phyloP scores from a whole-genome alignment of 106 monocot genomes.

The Narthecium ossifragum region DNA sequence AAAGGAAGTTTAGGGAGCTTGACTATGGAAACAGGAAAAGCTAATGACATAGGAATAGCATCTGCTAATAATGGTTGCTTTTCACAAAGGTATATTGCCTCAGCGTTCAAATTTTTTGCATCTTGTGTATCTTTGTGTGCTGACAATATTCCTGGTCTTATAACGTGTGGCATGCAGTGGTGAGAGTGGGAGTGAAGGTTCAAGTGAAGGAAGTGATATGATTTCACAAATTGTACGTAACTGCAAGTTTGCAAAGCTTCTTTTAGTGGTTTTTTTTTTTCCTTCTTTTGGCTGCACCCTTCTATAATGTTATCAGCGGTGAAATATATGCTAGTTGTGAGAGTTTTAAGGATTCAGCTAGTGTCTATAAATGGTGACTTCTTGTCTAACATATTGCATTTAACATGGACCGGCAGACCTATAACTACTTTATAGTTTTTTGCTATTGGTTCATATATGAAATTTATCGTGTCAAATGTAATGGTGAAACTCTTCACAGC shows the following conservation, averaged over 20 bases:
- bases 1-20: slow-evolving; percentile 24
- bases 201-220: slow-evolving; percentile 39
- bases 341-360: no score
- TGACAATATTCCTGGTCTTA: not conserved
- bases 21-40: slow-evolving; percentile 20
- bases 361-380: no score
- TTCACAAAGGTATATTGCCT: slow-evolving; percentile 26
- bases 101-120: not conserved
- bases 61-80: slow-evolving; percentile 29
- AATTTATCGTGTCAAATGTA: no score
- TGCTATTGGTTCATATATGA: no score
- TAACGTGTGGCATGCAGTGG: slow-evolving; percentile 16
- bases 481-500: no score
- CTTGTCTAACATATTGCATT: no score
- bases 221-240: slow-evolving; percentile 35
- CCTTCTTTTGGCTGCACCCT: not conserved
- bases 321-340: no score
- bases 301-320: no score
- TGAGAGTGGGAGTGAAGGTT: slow-evolving; percentile 40
- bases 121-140: slow-evolving; percentile 2
- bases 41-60: slow-evolving; percentile 19
- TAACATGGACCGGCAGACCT: no score
- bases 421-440: no score
- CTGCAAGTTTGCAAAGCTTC: no score
- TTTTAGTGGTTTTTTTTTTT: not conserved